Evolutionary conservation across 2,329 filamentous ascomycete genomes (phyloP), one percentile per base, ranked within the genome.

Genomic region (Trichoderma sp.): DNA sequence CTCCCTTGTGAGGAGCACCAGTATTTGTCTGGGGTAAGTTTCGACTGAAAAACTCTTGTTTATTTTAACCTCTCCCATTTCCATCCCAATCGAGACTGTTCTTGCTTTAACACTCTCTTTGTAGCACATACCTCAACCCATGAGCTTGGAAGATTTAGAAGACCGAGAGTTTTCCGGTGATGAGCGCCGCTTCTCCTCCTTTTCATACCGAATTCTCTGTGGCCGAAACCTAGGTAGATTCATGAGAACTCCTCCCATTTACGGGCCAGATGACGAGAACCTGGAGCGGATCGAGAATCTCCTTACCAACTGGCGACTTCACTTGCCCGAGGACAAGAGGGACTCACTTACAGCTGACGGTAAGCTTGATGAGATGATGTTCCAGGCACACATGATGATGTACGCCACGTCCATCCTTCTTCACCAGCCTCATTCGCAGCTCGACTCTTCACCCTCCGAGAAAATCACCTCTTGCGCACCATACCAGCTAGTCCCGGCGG

Each of bases 1-100:
- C 84, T 97, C 4, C 95, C 95, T 0, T 96, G 94, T 77, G 93
- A 97, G 78, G 93, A 97, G 79, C 83, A 87, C n/a, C 89, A 94
- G 69, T 95, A 91, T 78, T 79, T 85, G 28, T 82, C 83, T 64
- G 87, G 87, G 72, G 89, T 90, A 83, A 80, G 86, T 39, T 28
- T 32, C 9, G 2, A 34, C 34, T 47, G 0, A 11, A n/a, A 24
- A 28, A 3, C 26, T 32, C 26, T 62, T 36, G 64, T 32, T 60
- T 26, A 21, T 15, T 12, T n/a, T 47, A 5, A 5, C 4, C 18
- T 32, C 24, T 15, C 7, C 26, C 21, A n/a, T 39, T 57, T 18
- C 11, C 36, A 43, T 7, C 6, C 4, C 15, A 32, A 18, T 3
- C 5, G 2, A 14, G n/a, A 3, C 7, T 6, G 9, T 32, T 14